Base-by-base conservation (phyloP, 1,284 basidiomycete genomes). In the Sanghuangporus weigelae region DNA sequence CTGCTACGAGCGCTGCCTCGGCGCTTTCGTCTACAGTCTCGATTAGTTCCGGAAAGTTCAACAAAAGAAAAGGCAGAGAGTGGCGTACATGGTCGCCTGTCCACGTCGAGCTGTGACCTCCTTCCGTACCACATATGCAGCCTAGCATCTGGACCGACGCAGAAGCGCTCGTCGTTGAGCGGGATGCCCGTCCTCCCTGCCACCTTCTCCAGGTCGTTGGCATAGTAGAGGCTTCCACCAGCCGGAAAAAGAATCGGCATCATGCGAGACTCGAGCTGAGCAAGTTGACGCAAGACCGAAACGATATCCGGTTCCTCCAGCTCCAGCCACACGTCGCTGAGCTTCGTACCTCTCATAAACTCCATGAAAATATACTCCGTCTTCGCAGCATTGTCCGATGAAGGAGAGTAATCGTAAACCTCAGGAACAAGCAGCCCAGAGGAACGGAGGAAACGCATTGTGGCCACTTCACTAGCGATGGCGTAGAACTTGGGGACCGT, bases 361-460 rank as follows among this genome's bases (percentile, higher is more conserved):
- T 83, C 76, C 81, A 83, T 83, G 59, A 84, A 78, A 46, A 83
- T 80, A 67, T 82, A 83, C 71, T 80, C 77, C 0, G 80, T 83
- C 70, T 71, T 66, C 19, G 81, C 81, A 2, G 70, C 76, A 70
- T 84, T 83, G 73, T 84, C 73, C 69, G 78, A 65, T 61, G 66
- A 21, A 72, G 79, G 74, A 5, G 81, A 81, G 74, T 84, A 84
- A 31, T 68, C 79, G 71, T 83, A 84, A 6, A 84, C 73, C 70
- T 82, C 38, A 26, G 80, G 79, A 66, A 79, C 68, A 69, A 81
- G 81, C 63, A 84, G 71, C 60, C 76, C 80, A 69, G 48, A 68
- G 70, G 77, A 72, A 72, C 80, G 80, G 66, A 82, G 79, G 59
- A 77, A 78, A 49, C 19, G 65, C 76, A 83, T 77, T 16, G 81